Base-by-base conservation (phyloP, 306 rosid genomes). In the Urtica urens region DNA sequence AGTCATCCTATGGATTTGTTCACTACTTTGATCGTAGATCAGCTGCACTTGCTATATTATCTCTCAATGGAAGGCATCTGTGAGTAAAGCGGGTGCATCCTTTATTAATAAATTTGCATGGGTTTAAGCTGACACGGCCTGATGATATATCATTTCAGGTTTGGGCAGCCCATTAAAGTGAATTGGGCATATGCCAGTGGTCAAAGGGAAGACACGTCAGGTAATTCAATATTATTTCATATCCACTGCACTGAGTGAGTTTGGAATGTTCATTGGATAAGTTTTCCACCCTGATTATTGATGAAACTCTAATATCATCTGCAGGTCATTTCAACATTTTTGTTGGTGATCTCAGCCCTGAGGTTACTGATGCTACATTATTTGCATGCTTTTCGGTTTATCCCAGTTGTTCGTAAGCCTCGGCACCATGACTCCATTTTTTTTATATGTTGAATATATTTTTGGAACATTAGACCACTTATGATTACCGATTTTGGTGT, bases 171-270 rank as follows among this genome's bases (percentile, higher is more conserved):
- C 54, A 90, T 90, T 70, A 90, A 90, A 71, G 97, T 90, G 53
- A 90, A 90, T 69, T 90, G 93, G 97, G 97, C 97, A 38, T 90
- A 90, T 65, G 93, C 95, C 49, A 84, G 95, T 67, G 93, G 95
- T 57, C 95, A 88, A 78, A 81, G 97, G 65, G 97, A 88, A 79
- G 97, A 88, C 54, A 88, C 97, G 38, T 88, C 97, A 76, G 95
- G 97, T 88, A 28, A 9, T 35, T 35, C 57, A 69, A 83, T 81
- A n/a, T n/a, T n/a, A n/a, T n/a, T n/a, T n/a, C n/a, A n/a, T n/a
- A n/a, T n/a, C n/a, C n/a, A n/a, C 10, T 13, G 10, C 37, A 31
- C 37, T 31, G 37, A 31, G 10, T 13, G 7, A 18, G 42, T 18
- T 55, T 20, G 57, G 39, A 29, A 58, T 12, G 34, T 46, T 22